Evolutionary conservation across 2,329 filamentous ascomycete genomes (phyloP).

Genomic region (Cladosporium sp.): DNA sequence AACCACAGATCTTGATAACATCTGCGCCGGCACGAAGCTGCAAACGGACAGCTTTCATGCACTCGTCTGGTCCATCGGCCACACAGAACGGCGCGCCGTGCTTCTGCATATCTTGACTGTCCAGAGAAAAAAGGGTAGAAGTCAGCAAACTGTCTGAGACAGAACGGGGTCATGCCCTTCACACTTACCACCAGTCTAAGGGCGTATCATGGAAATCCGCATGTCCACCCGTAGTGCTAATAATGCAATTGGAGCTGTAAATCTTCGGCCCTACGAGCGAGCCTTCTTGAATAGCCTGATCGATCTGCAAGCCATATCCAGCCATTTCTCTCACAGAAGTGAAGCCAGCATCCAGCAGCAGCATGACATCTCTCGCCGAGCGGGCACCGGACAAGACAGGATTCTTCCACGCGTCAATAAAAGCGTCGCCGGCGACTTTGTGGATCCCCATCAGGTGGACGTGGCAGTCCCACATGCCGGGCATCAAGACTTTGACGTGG

Average conservation of each 20-base stretch:
- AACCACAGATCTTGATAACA: slow-evolving; percentile 41
- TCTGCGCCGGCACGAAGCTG: slow-evolving; percentile 45
- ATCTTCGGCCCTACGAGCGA: slow-evolving; percentile 46
- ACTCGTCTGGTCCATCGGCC: slow-evolving; percentile 47
- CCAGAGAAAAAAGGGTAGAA: too few species aligned
- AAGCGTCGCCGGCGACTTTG: slow-evolving; percentile 20
- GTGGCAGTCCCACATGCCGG: slow-evolving; percentile 53
- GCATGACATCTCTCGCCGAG: slow-evolving; percentile 38
- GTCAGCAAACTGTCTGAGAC: too few species aligned
- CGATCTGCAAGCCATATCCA: slow-evolving; percentile 45
- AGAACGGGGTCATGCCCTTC: too few species aligned
- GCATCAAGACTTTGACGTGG: slow-evolving; percentile 44
- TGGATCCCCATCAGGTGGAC: slow-evolving; percentile 44
- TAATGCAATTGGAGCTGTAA: slow-evolving; percentile 42
- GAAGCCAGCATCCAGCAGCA: slow-evolving; percentile 46
- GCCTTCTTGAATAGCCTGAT: slow-evolving; percentile 41
- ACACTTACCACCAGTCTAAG: slow-evolving; percentile 28
- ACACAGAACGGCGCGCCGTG: slow-evolving; percentile 35
- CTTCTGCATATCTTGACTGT: slow-evolving; percentile 30
- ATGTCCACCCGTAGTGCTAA: slow-evolving; percentile 49
- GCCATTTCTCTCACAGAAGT: slow-evolving; percentile 50
- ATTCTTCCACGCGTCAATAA: slow-evolving; percentile 22
- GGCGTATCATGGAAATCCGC: slow-evolving; percentile 42
- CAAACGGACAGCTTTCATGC: slow-evolving; percentile 39
- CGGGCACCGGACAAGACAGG: slow-evolving; percentile 39